Evolutionary conservation across 2,329 filamentous ascomycete species (phyloP).

Genomic region (Cyphellophora europaea): DNA sequence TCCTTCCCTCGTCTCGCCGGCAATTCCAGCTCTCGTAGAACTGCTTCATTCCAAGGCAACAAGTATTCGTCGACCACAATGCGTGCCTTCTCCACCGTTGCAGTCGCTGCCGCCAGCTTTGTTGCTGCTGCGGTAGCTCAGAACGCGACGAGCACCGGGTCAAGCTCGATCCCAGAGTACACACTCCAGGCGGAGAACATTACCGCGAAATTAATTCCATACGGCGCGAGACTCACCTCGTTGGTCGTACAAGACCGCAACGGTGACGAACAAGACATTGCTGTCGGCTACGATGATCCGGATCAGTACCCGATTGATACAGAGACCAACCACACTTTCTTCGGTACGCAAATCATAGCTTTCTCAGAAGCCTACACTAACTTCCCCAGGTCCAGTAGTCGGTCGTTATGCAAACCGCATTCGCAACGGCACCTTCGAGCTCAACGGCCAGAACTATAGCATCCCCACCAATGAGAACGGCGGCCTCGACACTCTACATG

Average conservation of each 20-base stretch:
- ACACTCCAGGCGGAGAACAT: constrained; percentile 38
- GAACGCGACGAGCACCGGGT: constrained; percentile 8
- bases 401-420: constrained; percentile 48
- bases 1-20: no score
- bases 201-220: constrained; percentile 38
- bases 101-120: constrained; percentile 4
- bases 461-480: constrained; percentile 42
- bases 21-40: no score
- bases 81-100: no score
- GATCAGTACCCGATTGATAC: constrained; percentile 35
- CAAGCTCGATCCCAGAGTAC: constrained; percentile 33
- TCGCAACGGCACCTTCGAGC: constrained; percentile 46
- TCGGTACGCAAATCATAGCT: constrained; percentile 22
- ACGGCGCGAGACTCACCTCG: constrained; percentile 38
- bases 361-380: not conserved
- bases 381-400: constrained; percentile 25
- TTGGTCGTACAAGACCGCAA: constrained; percentile 41
- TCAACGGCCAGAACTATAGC: constrained; percentile 38
- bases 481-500: constrained; percentile 44
- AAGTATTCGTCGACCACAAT: no score
- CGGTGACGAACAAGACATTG: constrained; percentile 39
- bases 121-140: constrained; percentile 10
- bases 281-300: constrained; percentile 41
- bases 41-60: no score
- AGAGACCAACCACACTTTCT: constrained; percentile 38